Base-by-base conservation (phyloP, 2,329 filamentous ascomycete species). In the Cordyceps sp. region DNA sequence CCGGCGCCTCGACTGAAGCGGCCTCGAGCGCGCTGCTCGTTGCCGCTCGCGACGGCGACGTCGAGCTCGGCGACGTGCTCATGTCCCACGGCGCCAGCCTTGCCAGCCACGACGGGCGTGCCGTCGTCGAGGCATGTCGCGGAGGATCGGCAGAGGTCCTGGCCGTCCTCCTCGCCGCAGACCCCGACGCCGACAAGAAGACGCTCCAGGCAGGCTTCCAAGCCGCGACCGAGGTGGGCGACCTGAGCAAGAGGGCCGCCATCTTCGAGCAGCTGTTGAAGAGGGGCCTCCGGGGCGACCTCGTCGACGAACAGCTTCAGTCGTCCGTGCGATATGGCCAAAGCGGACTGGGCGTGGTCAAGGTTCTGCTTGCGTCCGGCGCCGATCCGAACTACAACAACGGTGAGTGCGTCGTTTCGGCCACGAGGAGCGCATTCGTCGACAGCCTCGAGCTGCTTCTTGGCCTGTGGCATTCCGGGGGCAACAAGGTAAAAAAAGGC, bases 351-450 rank as follows among this genome's bases (percentile, higher is more conserved):
- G 53, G 55, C 6, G 47, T 73, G 12, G 55, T 74, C 21, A 52
- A 49, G 19, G 57, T 72, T 9, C 43, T 77, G 14, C 49, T 75
- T 4, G 46, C 46, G 1, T 56, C 62, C 21, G 69, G 69, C 0
- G 71, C 69, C 4, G 64, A 65, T 33, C 61, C 66, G 0, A 64
- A 74, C 41, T 64, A 64, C 43, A 63, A 63, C 15, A 55, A 59
- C 9, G 69, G 69, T 2, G 66, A 72, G 33, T 62, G 66, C 5
- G 57, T 74, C 4, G 64, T 68, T 39, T 62, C 65, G 10, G 66
- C 68, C 1, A 62, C 64, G 1, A 54, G 61, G 23, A 66, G 62
- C 36, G 65, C 64, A 0, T 64, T 62, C 36, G 47, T 69, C 25
- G 54, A 51, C 0, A 68, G 55, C 20, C 48, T 73, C 8, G 58